phyloP scores from a whole-genome alignment of 495 filamentous ascomycete species.

The Chaetomium fimeti region DNA sequence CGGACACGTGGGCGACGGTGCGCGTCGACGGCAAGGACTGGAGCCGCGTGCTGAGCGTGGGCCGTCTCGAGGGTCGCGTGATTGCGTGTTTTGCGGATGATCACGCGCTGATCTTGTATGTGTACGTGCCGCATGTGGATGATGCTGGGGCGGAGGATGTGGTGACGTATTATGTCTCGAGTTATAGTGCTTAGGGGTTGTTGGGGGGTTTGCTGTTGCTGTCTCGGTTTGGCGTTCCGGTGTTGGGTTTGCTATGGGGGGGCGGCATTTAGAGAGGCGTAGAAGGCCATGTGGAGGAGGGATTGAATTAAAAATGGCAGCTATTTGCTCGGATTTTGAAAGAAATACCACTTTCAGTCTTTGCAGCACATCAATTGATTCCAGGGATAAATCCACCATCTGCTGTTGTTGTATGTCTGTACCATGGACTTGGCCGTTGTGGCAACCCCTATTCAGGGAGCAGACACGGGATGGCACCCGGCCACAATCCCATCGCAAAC shows the following conservation, averaged over 20 bases:
- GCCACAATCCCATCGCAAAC: too few species aligned
- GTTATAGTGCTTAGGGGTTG: conserved; percentile 6
- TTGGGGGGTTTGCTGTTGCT: background rate
- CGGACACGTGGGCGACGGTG: conserved; percentile 76
- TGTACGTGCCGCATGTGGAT: conserved; percentile 74
- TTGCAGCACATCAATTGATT: too few species aligned
- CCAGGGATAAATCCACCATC: too few species aligned
- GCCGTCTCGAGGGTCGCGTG: conserved; percentile 78
- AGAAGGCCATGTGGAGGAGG: background rate
- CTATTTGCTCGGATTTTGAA: background rate
- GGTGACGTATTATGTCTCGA: conserved; percentile 50
- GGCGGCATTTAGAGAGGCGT: background rate
- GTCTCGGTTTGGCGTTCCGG: background rate
- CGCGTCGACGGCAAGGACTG: conserved; percentile 90
- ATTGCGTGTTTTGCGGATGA: conserved; percentile 81
- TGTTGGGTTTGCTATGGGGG: background rate
- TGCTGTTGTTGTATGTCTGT: too few species aligned
- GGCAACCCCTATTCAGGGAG: too few species aligned
- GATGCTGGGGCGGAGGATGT: conserved; percentile 68
- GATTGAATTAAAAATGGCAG: background rate
- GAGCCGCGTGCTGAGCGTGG: conserved; percentile 86
- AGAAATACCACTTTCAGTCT: too few species aligned
- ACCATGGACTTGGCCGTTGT: too few species aligned
- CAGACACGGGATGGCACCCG: too few species aligned
- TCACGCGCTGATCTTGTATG: conserved; percentile 87